Percentiles rank a stretch among this genome's conserved stretches.
Conservation (phyloP, 441 rosid genomes). For the Iberis amara region DNA sequence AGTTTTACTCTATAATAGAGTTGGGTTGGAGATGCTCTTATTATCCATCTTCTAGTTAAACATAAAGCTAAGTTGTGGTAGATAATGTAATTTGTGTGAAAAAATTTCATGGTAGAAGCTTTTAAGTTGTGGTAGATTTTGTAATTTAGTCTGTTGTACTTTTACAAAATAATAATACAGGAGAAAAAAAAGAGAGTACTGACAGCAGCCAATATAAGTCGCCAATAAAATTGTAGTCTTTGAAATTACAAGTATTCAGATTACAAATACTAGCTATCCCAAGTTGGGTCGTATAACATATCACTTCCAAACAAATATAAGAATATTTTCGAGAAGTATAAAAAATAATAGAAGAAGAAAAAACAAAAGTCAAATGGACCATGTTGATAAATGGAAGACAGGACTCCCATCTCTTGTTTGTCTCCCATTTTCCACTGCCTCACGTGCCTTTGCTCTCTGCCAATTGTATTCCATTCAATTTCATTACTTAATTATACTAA, state of each 20-base stretch:
- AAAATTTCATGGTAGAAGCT: too few species aligned
- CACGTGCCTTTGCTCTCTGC: slow-evolving; percentile 54
- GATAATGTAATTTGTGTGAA: too few species aligned
- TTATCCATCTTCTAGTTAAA: too few species aligned
- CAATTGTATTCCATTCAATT: slow-evolving; percentile 12
- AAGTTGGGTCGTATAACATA: slow-evolving; percentile 18
- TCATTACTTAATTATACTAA: background rate
- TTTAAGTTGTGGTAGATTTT: too few species aligned
- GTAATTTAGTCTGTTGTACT: too few species aligned
- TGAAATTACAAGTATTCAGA: slow-evolving; percentile 26
- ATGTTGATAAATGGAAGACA: slow-evolving; percentile 33
- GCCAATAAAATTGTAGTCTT: slow-evolving; percentile 16
- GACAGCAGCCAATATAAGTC: slow-evolving; percentile 13
- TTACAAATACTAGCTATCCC: slow-evolving; percentile 21
- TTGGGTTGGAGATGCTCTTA: too few species aligned
- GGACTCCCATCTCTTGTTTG: slow-evolving; percentile 43
- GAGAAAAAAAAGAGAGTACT: background rate
- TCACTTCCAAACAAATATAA: slow-evolving; percentile 21
- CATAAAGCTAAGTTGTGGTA: too few species aligned
- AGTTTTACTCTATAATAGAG: too few species aligned
- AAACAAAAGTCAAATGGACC: slow-evolving; percentile 41
- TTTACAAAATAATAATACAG: background rate
- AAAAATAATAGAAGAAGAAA: slow-evolving; percentile 14
- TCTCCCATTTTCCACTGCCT: slow-evolving; percentile 45
- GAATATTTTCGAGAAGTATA: background rate